Evolutionary conservation across 2,329 filamentous ascomycete genomes (phyloP).

Genomic region (Microsporum ferrugineum): DNA sequence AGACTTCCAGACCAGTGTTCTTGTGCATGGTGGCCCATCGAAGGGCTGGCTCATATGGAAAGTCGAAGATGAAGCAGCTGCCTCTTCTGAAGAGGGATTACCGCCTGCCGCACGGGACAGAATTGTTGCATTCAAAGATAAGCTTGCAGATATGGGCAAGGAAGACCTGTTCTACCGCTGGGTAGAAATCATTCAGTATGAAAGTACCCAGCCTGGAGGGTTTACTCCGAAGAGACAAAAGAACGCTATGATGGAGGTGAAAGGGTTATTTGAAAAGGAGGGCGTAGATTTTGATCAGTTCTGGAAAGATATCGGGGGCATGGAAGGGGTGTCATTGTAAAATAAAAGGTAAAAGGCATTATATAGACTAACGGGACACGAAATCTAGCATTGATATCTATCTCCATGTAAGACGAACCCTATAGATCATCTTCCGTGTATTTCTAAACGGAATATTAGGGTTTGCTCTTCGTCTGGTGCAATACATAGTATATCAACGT

Average conservation of each 20-base stretch:
- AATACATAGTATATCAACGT: background rate
- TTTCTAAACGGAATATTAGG: no score
- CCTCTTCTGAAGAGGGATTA: slow-evolving; percentile 15
- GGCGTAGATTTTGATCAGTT: slow-evolving; percentile 74
- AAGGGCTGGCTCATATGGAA: slow-evolving; percentile 58
- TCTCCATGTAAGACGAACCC: no score
- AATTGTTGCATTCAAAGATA: slow-evolving; percentile 69
- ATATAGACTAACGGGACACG: background rate
- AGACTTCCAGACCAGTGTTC: slow-evolving; percentile 59
- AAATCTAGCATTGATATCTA: background rate
- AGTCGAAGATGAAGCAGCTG: slow-evolving; percentile 47
- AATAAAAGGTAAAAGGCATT: background rate
- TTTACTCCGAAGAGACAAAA: slow-evolving; percentile 66
- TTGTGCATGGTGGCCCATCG: slow-evolving; percentile 52
- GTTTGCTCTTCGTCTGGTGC: no score
- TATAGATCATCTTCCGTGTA: no score
- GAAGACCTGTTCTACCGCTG: slow-evolving; percentile 83
- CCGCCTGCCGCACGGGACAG: slow-evolving; percentile 42
- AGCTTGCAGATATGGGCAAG: slow-evolving; percentile 63
- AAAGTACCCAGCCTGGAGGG: slow-evolving; percentile 65
- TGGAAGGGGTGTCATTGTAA: slow-evolving; percentile 45
- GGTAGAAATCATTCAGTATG: slow-evolving; percentile 86
- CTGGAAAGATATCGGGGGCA: slow-evolving; percentile 58
- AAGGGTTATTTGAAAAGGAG: slow-evolving; percentile 60
- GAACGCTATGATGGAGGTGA: slow-evolving; percentile 60